Evolutionary conservation across 371 early-diverging fungal species (phyloP).

Genomic region (Mucor irregularis): DNA sequence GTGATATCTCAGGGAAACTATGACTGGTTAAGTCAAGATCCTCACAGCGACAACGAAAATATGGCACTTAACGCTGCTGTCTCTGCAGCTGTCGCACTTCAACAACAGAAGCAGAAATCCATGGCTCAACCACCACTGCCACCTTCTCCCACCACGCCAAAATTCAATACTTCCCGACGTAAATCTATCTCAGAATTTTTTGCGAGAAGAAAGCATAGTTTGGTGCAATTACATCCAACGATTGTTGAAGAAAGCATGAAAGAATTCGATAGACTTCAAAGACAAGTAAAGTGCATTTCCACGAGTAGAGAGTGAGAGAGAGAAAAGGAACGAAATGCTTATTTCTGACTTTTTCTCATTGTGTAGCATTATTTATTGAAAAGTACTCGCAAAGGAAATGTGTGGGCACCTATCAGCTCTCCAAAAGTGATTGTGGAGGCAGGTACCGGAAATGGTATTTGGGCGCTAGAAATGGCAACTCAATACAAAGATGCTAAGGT

Average conservation of each 20-base stretch:
- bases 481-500: slow-evolving; percentile 48
- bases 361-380: slow-evolving; percentile 51
- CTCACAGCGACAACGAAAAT: slow-evolving; percentile 8
- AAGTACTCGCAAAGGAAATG: slow-evolving; percentile 44
- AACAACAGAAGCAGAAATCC: slow-evolving; percentile 3
- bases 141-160: not conserved
- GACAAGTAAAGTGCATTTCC: slow-evolving; percentile 28
- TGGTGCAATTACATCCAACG: slow-evolving; percentile 18
- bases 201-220: slow-evolving; percentile 39
- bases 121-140: slow-evolving; percentile 4
- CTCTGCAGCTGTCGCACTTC: slow-evolving; percentile 7
- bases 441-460: slow-evolving; percentile 55
- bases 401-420: slow-evolving; percentile 37
- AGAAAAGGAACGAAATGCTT: not conserved
- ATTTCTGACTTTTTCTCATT: not conserved
- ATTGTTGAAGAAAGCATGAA: slow-evolving; percentile 35
- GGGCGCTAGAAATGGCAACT: slow-evolving; percentile 65
- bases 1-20: slow-evolving; percentile 39
- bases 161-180: slow-evolving; percentile 23
- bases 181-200: slow-evolving; percentile 53
- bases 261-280: slow-evolving; percentile 47
- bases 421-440: slow-evolving; percentile 50
- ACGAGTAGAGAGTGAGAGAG: too few species aligned
- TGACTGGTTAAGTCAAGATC: slow-evolving; percentile 41
- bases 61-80: slow-evolving; percentile 11